Base-by-base conservation (phyloP, 2,329 filamentous ascomycete genomes). In the Fusarium oxysporum region DNA sequence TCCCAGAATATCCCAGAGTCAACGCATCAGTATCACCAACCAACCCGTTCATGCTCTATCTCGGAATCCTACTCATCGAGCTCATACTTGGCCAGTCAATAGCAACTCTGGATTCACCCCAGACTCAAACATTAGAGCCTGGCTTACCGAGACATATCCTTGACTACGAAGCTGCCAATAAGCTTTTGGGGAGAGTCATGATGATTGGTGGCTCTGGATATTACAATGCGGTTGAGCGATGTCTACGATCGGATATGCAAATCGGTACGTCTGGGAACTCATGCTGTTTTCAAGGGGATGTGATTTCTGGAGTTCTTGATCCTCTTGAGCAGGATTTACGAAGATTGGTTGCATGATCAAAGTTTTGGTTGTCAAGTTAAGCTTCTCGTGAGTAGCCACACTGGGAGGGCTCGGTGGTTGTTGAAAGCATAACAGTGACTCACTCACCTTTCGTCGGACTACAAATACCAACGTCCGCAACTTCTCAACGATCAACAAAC, bases 221-320 rank as follows among this genome's bases (percentile, higher is more conserved):
- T 37, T 45, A 62, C 19, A 62, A 47, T 5, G 62, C 57, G 5
- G 62, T 65, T 1, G 47, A 65, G 38, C 57, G 62, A 7, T 54
- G 62, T 1, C 6, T 61, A n/a, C 35, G 35, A 37, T 63, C 54
- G 16, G 21, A 48, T 1, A 43, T 61, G 7, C 25, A 50, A 6
- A 35, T n/a, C 5, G 50, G 35, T 1, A 5, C 33, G 0, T 0
- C 35, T 10, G 50, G 50, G 1, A 2, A 1, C 1, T 30, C 4
- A 1, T 43, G 21, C 0, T 30, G 50, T 13, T 35, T 1, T n/a
- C 50, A 45, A 37, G 41, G 47, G 7, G 59, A 62, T 30, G 28
- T 59, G 8, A 25, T 62, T 47, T 38, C 60, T 28, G 41, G 53
- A 1, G 30, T 62, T 0, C 55, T 59, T 30, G 35, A 17, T 17